These are phyloP conservation scores for Cercophora scortea DNA, from an alignment of 495 filamentous ascomycete genomes.

Conservation along the genomic window DNA sequence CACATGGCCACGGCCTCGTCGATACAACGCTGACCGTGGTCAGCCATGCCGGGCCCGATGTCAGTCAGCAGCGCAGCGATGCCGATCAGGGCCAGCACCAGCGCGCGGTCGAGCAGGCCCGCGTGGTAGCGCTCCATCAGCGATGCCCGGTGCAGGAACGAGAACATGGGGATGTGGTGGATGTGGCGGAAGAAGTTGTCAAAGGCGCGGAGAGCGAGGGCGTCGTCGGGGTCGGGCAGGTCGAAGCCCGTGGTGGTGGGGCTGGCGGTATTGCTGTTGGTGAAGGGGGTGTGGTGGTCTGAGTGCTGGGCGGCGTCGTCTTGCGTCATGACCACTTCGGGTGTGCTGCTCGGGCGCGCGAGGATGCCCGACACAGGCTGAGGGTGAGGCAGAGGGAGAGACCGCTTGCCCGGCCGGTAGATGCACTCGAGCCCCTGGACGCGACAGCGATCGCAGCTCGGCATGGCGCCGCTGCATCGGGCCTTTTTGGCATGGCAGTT, in stretches of 20 bases:
- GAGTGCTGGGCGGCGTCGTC: constrained; percentile 6
- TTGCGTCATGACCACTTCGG: constrained; percentile 4
- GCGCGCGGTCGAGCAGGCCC: constrained; percentile 37
- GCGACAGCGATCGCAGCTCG: constrained; percentile 40
- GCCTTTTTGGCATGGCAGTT: constrained; percentile 43
- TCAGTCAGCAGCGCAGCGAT: constrained; percentile 39
- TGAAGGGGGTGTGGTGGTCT: constrained; percentile 10
- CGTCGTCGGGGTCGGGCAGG: constrained; percentile 26
- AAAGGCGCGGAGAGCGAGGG: constrained; percentile 34
- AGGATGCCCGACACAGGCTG: not conserved
- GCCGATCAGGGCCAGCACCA: constrained; percentile 40
- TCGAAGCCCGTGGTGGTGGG: constrained; percentile 5
- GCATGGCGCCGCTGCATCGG: constrained; percentile 38
- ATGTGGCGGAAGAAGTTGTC: constrained; percentile 42
- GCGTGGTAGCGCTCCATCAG: constrained; percentile 44
- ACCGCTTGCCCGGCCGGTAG: constrained; percentile 39
- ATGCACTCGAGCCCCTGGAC: constrained; percentile 41
- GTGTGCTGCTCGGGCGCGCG: not conserved
- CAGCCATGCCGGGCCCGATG: constrained; percentile 31
- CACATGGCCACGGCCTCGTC: constrained; percentile 37
- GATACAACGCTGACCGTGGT: constrained; percentile 38
- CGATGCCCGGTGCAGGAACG: constrained; percentile 42
- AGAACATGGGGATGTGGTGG: constrained; percentile 43
- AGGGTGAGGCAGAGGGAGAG: constrained; percentile 12
- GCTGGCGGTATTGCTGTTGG: constrained; percentile 14